A percentile compares a stretch with the other conserved stretches of the same genome.
Evolutionary conservation across 163 green algal species (phyloP).

Genomic region (Chloroidium sp.): DNA sequence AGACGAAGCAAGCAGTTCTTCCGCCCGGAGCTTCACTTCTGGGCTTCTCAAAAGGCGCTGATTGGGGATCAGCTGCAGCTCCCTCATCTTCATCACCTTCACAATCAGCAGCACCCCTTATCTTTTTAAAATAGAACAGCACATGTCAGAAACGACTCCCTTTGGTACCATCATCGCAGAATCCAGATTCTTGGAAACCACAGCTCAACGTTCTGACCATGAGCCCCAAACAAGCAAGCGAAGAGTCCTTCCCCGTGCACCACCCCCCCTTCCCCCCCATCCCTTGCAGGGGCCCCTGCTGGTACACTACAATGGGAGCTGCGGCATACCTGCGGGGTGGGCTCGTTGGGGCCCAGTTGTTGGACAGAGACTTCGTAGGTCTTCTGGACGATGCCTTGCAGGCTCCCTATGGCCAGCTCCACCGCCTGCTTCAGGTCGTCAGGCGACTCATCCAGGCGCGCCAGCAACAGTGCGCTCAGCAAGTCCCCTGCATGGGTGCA

Average conservation of each 20-base stretch:
- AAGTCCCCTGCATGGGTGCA: slow-evolving; percentile 48
- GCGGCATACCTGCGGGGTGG: no score
- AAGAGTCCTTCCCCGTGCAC: no score
- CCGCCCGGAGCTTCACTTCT: not conserved
- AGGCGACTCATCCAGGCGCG: slow-evolving; percentile 45
- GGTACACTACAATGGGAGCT: no score
- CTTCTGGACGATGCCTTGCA: slow-evolving; percentile 61
- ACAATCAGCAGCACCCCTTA: not conserved
- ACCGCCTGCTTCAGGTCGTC: slow-evolving; percentile 49
- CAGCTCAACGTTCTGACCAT: no score
- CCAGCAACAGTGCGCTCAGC: slow-evolving; percentile 64
- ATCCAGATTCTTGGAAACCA: no score
- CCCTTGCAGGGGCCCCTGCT: no score
- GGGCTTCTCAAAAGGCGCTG: not conserved
- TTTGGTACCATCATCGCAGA: no score
- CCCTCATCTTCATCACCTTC: not conserved
- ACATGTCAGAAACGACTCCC: no score
- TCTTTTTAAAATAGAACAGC: no score
- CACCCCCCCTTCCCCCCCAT: no score
- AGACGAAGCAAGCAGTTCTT: not conserved
- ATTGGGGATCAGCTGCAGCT: not conserved
- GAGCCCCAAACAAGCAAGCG: no score
- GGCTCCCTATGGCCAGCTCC: slow-evolving; percentile 44
- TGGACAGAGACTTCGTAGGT: slow-evolving; percentile 27
- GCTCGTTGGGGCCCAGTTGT: not conserved